Base-by-base conservation (phyloP, 768 basidiomycete genomes). In the Tricholoma sp. region DNA sequence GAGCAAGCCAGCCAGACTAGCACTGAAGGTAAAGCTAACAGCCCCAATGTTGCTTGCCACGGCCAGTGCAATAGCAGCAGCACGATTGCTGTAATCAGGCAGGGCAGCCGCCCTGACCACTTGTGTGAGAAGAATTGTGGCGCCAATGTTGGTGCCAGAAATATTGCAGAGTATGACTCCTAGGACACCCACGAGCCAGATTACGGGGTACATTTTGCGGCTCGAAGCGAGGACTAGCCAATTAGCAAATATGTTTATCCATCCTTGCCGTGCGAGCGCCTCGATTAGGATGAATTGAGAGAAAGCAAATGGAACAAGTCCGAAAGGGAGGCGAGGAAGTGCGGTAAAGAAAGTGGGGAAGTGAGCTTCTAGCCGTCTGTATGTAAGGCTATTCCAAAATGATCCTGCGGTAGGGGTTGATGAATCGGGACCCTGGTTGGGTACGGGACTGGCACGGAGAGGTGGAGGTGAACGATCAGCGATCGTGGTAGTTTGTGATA, bases 211-310 rank as follows among this genome's bases (percentile, higher is more conserved):
- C 57, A 82, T 75, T 47, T 79, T 60, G 0, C 71, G 62, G 13
- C 68, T 45, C 0, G 76, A 76, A 15, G 70, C 85, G 64, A 62
- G 75, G 52, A 74, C 66, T 34, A 86, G 75, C 89, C 91, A 91
- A 24, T 53, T 53, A 15, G 84, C 87, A 65, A 95, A 96, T 20
- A 94, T 77, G 11, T 83, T 77, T 8, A 96, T 91, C 94, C 95
- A 98, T 28, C 93, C 93, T 57, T 87, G 84, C 58, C 84, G 78
- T 11, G 84, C 78, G 6, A 98, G 79, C 0, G 80, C 89, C 66
- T 95, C 89, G 56, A 96, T 91, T 55, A 98, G 82, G 61, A 98
- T 92, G 73, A 98, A 98, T 70, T 95, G 93, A 0, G 89, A 86
- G 66, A 98, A 94, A 0, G 94, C 91, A 65, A 98, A 98, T 0